Conservation (phyloP, 2,329 filamentous ascomycete species). For the Leptographium lundbergii region DNA sequence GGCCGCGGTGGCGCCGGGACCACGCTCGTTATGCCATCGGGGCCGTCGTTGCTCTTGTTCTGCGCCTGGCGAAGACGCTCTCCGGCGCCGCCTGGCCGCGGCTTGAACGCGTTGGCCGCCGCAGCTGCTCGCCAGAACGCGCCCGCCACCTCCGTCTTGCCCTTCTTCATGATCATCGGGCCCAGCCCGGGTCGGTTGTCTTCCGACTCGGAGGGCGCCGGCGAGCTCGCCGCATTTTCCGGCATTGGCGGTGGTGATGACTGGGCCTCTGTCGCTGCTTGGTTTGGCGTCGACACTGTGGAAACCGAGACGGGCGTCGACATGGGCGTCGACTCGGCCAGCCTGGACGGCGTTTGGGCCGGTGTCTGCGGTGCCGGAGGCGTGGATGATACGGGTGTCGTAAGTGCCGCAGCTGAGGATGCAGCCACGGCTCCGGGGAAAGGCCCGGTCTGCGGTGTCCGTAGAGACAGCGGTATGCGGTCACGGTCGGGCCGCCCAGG, state of each 20-base stretch:
- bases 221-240: neutral
- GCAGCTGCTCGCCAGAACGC: conserved; percentile 70
- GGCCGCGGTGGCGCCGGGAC: conserved; percentile 61
- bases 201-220: conserved; percentile 14
- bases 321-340: neutral
- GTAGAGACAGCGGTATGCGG: neutral
- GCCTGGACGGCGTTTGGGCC: conserved; percentile 5
- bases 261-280: conserved; percentile 12
- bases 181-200: conserved; percentile 62
- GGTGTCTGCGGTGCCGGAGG: conserved; percentile 3
- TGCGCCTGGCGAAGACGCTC: conserved; percentile 59
- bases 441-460: conserved; percentile 7
- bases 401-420: neutral
- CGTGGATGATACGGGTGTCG: conserved; percentile 1
- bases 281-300: neutral
- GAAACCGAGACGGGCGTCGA: neutral
- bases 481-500: neutral
- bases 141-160: conserved; percentile 59
- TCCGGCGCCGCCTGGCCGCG: conserved; percentile 73
- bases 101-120: conserved; percentile 65
- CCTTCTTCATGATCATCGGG: conserved; percentile 76
- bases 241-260: conserved; percentile 10
- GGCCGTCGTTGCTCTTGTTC: conserved; percentile 49
- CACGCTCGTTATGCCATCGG: conserved; percentile 82
- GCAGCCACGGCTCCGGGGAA: neutral